Evolutionary conservation across 495 filamentous ascomycete species (phyloP), one percentile per base, ranked within the genome.

Genomic region (Penicillium dipodomyicola): DNA sequence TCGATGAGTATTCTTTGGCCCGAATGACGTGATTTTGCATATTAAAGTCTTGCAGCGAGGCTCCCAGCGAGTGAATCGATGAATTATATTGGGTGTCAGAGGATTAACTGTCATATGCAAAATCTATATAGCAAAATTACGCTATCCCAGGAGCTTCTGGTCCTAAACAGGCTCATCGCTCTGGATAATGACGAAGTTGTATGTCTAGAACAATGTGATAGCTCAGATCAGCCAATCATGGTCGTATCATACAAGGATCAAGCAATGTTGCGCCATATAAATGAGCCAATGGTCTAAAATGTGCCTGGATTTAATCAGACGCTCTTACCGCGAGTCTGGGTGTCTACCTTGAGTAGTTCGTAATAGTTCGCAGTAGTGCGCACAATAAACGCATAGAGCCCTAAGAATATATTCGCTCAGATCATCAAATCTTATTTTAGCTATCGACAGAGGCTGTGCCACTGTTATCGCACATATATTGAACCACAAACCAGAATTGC

Each of bases 1-100:
- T 50, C 29, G 25, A 59, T 59, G 48, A 56, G 51, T 30, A 50
- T 41, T 33, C 27, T 46, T 62, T 59, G 52, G 51, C 50, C 56
- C 47, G 43, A 30, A 62, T 62, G 60, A 48, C 60, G 60, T 62
- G 60, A 59, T 62, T 53, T 48, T 30, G 17, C n/a, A 19, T n/a
- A n/a, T 45, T 48, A 6, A 33, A 14, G 27, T 6, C 3, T 29
- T 29, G 27, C 23, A 25, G 23, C 7, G 11, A n/a, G 23, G 10
- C 23, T 25, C 9, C 2, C 9, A 30, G 20, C 20, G 20, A 20
- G 29, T 1, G 33, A 37, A 39, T n/a, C 27, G 8, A 37, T 17
- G 6, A 39, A 39, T 39, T 39, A 6, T 6, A 39, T 39, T 15
- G 5, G 30, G 7, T 37, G 6, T 17, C n/a, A 17, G 17, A 39